A percentile compares a stretch with the other conserved stretches of the same genome.
phyloP scores from a whole-genome alignment of 2,329 filamentous ascomycete species.

The Arthrinium puccinioides region DNA sequence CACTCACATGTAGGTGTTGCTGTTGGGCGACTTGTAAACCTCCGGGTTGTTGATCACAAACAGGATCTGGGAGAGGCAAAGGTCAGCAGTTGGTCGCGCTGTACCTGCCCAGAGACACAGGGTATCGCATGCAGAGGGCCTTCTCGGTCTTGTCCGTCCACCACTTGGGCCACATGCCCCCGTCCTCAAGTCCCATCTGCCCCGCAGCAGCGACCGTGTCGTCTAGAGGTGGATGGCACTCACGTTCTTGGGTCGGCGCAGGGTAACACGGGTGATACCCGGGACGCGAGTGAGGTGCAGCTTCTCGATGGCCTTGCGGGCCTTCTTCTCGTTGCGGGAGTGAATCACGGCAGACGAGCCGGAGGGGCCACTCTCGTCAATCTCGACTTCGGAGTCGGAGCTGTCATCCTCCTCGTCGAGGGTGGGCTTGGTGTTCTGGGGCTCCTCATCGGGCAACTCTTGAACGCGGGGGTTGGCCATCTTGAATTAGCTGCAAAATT shows the following conservation, averaged over 20 bases:
- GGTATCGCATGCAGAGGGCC: too few relatives aligned
- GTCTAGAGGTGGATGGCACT: conserved; percentile 43
- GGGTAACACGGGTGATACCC: conserved; percentile 96
- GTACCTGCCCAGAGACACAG: too few relatives aligned
- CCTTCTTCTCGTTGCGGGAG: conserved; percentile 99
- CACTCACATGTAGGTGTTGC: conserved; percentile 99
- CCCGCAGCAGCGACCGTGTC: background rate
- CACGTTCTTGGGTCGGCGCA: conserved; percentile 98
- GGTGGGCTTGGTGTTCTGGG: conserved; percentile 72
- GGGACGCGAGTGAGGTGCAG: conserved; percentile 92
- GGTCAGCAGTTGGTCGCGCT: conserved; percentile 10
- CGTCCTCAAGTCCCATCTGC: background rate
- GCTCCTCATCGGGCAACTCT: conserved; percentile 89
- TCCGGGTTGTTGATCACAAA: conserved; percentile 99
- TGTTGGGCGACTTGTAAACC: conserved; percentile 98
- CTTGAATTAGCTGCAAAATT: too few relatives aligned
- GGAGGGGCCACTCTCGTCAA: conserved; percentile 55
- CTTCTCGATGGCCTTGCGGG: conserved; percentile 98
- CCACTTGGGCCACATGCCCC: too few relatives aligned
- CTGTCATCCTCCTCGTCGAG: conserved; percentile 64
- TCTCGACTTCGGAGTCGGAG: conserved; percentile 73
- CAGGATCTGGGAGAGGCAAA: conserved; percentile 61
- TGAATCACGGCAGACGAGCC: conserved; percentile 88
- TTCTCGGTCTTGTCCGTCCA: too few relatives aligned
- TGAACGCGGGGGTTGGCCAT: conserved; percentile 99